Evolutionary conservation across 1,284 basidiomycete genomes (phyloP).

Genomic region (Xerocomus tenax): DNA sequence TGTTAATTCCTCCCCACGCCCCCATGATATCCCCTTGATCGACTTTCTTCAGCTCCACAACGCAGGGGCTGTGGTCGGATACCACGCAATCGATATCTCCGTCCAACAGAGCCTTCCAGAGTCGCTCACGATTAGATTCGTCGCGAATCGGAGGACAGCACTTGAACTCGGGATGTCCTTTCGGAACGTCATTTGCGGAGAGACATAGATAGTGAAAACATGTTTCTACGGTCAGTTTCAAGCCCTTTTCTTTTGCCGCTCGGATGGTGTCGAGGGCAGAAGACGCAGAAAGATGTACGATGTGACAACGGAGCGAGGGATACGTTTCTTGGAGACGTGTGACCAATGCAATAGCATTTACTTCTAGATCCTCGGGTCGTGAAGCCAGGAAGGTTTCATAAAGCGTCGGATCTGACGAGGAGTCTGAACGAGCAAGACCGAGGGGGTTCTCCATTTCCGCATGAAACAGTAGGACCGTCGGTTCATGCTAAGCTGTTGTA

Average conservation of each 20-base stretch:
- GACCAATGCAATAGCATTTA: slow-evolving; percentile 70
- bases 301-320: slow-evolving; percentile 74
- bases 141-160: slow-evolving; percentile 91
- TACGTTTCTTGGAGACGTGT: slow-evolving; percentile 52
- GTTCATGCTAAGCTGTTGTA: slow-evolving; percentile 41
- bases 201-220: slow-evolving; percentile 90
- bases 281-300: slow-evolving; percentile 86
- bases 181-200: slow-evolving; percentile 54
- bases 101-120: slow-evolving; percentile 75
- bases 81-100: slow-evolving; percentile 85
- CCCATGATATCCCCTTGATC: slow-evolving; percentile 73
- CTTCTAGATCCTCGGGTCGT: slow-evolving; percentile 71
- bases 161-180: slow-evolving; percentile 75
- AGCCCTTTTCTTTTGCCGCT: slow-evolving; percentile 53
- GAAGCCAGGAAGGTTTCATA: slow-evolving; percentile 82
- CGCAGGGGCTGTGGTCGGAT: slow-evolving; percentile 89
- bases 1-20: slow-evolving; percentile 90
- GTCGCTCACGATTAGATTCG: slow-evolving; percentile 55
- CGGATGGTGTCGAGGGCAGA: slow-evolving; percentile 69
- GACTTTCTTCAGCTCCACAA: slow-evolving; percentile 72
- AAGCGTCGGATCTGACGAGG: slow-evolving; percentile 38
- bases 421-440: slow-evolving; percentile 8
- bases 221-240: slow-evolving; percentile 81
- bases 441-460: slow-evolving; percentile 62
- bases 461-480: slow-evolving; percentile 77